A percentile compares a stretch with the other conserved stretches of the same genome.
Evolutionary conservation across 306 rosid genomes (phyloP).

Genomic region (Casuarina equisetifolia): DNA sequence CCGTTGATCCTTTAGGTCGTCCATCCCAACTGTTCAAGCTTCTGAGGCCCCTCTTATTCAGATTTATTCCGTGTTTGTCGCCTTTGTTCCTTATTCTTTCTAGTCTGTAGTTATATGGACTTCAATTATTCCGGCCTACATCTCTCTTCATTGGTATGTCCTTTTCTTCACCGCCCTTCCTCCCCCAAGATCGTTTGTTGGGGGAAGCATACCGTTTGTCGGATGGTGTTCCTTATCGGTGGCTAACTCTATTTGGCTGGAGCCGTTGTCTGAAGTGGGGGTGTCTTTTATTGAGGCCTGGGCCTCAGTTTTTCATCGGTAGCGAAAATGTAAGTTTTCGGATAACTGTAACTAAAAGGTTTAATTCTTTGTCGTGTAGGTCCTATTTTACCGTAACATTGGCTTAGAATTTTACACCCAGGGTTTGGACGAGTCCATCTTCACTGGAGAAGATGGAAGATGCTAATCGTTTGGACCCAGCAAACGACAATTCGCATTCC

Average conservation of each 20-base stretch:
- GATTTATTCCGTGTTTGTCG: too few relatives aligned
- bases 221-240: background rate
- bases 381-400: conserved; percentile 17
- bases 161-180: background rate
- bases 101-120: too few relatives aligned
- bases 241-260: background rate
- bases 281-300: background rate
- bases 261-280: too few relatives aligned
- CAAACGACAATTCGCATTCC: conserved; percentile 20
- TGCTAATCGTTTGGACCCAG: conserved; percentile 25
- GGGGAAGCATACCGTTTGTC: background rate
- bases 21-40: background rate
- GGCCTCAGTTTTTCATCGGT: too few relatives aligned
- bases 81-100: background rate
- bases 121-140: too few relatives aligned
- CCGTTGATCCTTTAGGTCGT: background rate
- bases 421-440: conserved; percentile 49
- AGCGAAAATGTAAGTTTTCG: background rate
- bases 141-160: too few relatives aligned
- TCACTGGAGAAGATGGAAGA: conserved; percentile 55
- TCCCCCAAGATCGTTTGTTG: too few relatives aligned
- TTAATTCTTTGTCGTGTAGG: background rate
- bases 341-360: background rate
- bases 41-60: background rate
- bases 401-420: conserved; percentile 10